Evolutionary conservation across 1,139 yeast genomes (phyloP).

Genomic region (Candida tunisiensis): DNA sequence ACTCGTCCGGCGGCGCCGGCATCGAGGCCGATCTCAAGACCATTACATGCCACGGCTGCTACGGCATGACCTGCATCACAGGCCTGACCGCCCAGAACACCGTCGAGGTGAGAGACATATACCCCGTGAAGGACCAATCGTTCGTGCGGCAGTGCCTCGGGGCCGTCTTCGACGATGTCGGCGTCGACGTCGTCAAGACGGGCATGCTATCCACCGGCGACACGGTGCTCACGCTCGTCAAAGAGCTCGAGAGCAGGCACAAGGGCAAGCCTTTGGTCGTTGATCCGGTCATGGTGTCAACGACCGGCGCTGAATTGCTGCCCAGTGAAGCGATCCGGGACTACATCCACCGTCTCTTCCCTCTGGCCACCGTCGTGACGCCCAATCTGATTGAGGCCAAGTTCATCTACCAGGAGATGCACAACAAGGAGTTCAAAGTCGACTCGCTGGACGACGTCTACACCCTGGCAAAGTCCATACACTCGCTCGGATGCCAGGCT

Average conservation of each 20-base stretch:
- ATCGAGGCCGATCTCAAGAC: conserved; percentile 87
- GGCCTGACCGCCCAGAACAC: conserved; percentile 76
- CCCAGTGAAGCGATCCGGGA: conserved; percentile 29
- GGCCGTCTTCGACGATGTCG: conserved; percentile 45
- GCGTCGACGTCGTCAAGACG: conserved; percentile 57
- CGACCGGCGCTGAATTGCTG: conserved; percentile 50
- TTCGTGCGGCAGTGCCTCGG: conserved; percentile 32
- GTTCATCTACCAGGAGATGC: conserved; percentile 7
- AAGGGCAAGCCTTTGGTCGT: conserved; percentile 29
- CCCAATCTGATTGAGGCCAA: conserved; percentile 63
- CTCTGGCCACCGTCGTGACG: conserved; percentile 45
- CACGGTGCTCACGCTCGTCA: conserved; percentile 33
- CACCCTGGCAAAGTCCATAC: conserved; percentile 28
- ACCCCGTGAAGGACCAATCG: conserved; percentile 26
- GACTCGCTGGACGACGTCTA: conserved; percentile 22
- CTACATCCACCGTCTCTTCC: conserved; percentile 31
- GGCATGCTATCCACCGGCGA: conserved; percentile 56
- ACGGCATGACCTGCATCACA: conserved; percentile 65
- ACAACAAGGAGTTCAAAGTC: conserved; percentile 10
- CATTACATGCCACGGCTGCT: conserved; percentile 60
- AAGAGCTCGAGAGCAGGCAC: conserved; percentile 18
- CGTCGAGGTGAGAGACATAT: conserved; percentile 33
- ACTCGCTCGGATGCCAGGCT: conserved; percentile 29
- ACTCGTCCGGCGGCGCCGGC: conserved; percentile 90
- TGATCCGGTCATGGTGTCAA: conserved; percentile 76